Evolutionary conservation across 2,329 filamentous ascomycete genomes (phyloP).

Genomic region (Claviceps maximensis): DNA sequence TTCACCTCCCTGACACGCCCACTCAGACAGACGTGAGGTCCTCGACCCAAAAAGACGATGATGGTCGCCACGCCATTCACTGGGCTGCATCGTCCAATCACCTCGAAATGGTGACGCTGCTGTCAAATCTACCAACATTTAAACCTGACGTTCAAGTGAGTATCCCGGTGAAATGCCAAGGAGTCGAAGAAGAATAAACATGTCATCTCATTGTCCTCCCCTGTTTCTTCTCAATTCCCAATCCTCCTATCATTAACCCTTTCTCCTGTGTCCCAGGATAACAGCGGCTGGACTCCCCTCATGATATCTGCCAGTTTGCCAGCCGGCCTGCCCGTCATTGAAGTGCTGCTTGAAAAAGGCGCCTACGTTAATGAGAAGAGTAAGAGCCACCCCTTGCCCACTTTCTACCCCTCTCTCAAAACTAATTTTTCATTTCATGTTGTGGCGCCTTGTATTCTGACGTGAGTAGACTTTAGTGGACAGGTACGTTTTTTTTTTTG

Average conservation of each 20-base stretch:
- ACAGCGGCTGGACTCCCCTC: conserved; percentile 67
- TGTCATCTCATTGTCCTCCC: background rate
- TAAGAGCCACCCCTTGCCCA: conserved; percentile 17
- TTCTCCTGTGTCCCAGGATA: conserved; percentile 40
- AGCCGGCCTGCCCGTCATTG: conserved; percentile 55
- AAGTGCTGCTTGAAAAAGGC: conserved; percentile 52
- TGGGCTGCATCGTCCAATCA: conserved; percentile 86
- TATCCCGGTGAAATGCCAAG: background rate
- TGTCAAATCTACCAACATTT: conserved; percentile 59
- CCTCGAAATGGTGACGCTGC: conserved; percentile 56
- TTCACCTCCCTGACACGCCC: background rate
- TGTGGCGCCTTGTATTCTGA: background rate
- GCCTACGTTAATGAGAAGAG: conserved; percentile 66
- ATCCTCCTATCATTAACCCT: background rate
- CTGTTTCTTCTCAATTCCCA: background rate
- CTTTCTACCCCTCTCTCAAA: no score
- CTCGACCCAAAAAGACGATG: conserved; percentile 59
- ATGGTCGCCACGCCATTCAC: conserved; percentile 82
- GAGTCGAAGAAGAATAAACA: background rate
- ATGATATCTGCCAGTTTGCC: conserved; percentile 72
- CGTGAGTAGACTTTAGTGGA: conserved; percentile 34
- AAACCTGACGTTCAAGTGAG: conserved; percentile 68
- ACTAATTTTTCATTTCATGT: background rate
- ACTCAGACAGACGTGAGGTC: conserved; percentile 65
- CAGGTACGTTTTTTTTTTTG: conserved; percentile 31